Evolutionary conservation across 441 rosid genomes (phyloP).

Genomic region (Kokia cookei): DNA sequence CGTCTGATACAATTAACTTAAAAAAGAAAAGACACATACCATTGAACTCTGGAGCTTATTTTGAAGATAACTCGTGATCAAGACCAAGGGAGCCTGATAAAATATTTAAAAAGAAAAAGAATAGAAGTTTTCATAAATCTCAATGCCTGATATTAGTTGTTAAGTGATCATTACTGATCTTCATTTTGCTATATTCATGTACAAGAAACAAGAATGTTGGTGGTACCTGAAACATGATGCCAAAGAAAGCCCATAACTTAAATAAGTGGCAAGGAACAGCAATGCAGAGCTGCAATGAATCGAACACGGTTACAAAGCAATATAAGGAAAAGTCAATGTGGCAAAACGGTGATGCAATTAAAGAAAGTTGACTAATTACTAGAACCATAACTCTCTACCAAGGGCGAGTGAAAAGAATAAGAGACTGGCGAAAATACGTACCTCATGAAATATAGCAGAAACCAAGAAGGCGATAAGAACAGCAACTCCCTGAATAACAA

Average conservation of each 20-base stretch:
- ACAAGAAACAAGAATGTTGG: not conserved
- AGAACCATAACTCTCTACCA: not conserved
- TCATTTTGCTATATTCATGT: not conserved
- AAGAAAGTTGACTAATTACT: not conserved
- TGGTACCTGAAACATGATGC: constrained; percentile 78
- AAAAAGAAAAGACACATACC: not conserved
- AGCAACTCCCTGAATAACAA: constrained; percentile 23
- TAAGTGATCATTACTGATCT: not conserved
- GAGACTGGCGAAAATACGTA: constrained; percentile 14
- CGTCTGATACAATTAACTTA: not conserved
- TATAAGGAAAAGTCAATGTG: not conserved
- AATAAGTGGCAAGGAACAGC: constrained; percentile 76
- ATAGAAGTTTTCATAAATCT: not conserved
- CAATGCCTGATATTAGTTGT: not conserved
- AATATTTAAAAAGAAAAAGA: not conserved
- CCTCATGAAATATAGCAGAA: constrained; percentile 97
- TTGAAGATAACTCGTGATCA: constrained; percentile 12
- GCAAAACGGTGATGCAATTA: not conserved
- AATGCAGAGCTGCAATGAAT: constrained; percentile 21
- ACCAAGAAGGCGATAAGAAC: constrained; percentile 66
- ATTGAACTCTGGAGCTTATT: constrained; percentile 12
- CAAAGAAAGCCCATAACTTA: constrained; percentile 70
- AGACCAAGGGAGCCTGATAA: constrained; percentile 15
- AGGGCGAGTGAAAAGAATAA: not conserved
- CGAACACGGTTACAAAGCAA: not conserved